Base-by-base conservation (phyloP, 179 eudicot species). In the Silene coronaria region DNA sequence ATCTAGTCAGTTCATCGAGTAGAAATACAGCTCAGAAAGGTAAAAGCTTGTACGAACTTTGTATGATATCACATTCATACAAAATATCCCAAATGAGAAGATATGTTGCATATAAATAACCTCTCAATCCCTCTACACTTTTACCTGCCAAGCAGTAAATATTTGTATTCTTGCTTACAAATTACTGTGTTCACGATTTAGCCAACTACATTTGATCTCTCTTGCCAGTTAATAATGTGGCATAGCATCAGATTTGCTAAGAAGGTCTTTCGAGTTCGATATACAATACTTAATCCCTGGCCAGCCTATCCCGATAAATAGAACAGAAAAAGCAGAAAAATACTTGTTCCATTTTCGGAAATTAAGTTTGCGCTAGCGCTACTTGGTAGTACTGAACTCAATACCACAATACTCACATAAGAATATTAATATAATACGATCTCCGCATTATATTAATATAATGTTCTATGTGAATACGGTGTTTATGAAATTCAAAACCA, bases 131-230 rank as follows among this genome's bases (percentile, higher is more conserved):
- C 73, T 75, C 60, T 57, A 75, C 30, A 8, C 28, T n/a, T 67
- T 55, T 55, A 28, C 67, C 70, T 72, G 67, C 74, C 72, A 79
- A 67, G 64, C 65, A 72, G 67, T 28, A 71, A 71, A 70, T 65
- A 48, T 67, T 76, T 72, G 66, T 6, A 72, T 10, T 73, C 74
- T 72, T 72, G 80, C 30, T 78, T 75, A 76, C 82, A 71, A 72
- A 6, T 57, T 79, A 76, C 76, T 83, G 81, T 83, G 75, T 86
- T 80, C 53, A 78, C 73, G 79, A 71, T 75, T 61, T 36, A 72
- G 46, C 63, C 46, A 65, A 66, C 63, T 23, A 70, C 42, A 68
- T 77, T 73, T 67, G 38, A 64, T 78, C 45, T 77, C 74, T 68
- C 51, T 70, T 67, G 66, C 77, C 77, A 77, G 70, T 60, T 70